Base-by-base conservation (phyloP, 352 stramenopile genomes). In the Paralagenidium karlingii region DNA sequence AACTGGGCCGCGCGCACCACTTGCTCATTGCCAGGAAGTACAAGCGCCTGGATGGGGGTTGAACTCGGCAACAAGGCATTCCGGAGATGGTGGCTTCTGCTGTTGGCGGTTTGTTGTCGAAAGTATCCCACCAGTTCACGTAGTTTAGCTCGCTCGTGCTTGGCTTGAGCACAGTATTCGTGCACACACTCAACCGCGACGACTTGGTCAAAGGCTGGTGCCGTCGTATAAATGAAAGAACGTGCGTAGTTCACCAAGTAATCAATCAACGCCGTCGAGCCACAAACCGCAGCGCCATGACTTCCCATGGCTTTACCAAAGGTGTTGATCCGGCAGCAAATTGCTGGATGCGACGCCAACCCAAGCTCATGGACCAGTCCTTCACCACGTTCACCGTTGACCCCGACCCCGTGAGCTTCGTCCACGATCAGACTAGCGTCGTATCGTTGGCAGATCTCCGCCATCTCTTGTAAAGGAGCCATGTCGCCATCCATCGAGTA, bases 401-500 rank as follows among this genome's bases (percentile, higher is more conserved):
- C 59, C 24, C 86, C 90, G 3, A 87, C 79, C 33, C 84, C 82
- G 64, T 99, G 95, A 5, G 95, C 95, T 63, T 99, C 95, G 56
- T 99, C 95, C 1, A 99, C 85, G 48, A 98, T 86, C 5, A 98
- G 53, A 39, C 63, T 78, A 11, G 93, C 92, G 4, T 78, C 66
- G 38, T 75, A 78, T 5, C 64, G 49, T 8, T 76, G 59, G 49
- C 77, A 95, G 13, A 96, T 51, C 29, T 73, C 59, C 1, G 67
- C 58, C 46, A 99, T 83, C 8, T 82, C 63, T 16, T 55, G 31
- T 22, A 99, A 62, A 10, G 91, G 89, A 31, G 90, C 91, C 16
- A 95, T 59, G 57, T 98, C 93, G 11, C 95, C 95, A 67, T 98
- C 94, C 95, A 99, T 99, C 24, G 84, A 97, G 54, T 99, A 99